These are phyloP conservation scores for Suhomyces yuchorum DNA, from an alignment of 1,139 yeast species.

Conservation along the genomic window DNA sequence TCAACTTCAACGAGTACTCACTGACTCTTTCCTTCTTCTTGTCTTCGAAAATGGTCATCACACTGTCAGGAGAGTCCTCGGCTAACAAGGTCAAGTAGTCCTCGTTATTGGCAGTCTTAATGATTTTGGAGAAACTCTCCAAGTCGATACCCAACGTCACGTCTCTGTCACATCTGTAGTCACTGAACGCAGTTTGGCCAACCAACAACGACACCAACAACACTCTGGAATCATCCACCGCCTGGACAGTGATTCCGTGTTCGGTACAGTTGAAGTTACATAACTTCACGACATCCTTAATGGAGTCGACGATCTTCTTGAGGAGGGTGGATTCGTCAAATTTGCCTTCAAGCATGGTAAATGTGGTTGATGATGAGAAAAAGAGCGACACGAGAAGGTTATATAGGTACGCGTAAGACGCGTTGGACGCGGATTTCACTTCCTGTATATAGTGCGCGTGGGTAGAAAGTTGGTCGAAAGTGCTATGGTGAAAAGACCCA, in stretches of 20 bases:
- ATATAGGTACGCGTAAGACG: constrained; percentile 11
- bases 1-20: constrained; percentile 86
- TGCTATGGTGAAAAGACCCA: no score
- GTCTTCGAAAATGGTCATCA: constrained; percentile 86
- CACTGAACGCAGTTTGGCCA: constrained; percentile 87
- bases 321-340: constrained; percentile 89
- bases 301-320: constrained; percentile 89
- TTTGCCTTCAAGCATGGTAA: constrained; percentile 90
- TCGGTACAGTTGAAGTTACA: constrained; percentile 97
- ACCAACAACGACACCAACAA: constrained; percentile 85
- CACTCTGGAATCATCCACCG: constrained; percentile 97
- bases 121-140: constrained; percentile 80
- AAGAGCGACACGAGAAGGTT: constrained; percentile 2
- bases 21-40: constrained; percentile 87
- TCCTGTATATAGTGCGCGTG: not conserved
- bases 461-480: no score
- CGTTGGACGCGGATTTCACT: not conserved
- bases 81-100: constrained; percentile 89
- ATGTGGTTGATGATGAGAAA: constrained; percentile 3
- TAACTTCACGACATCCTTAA: constrained; percentile 88
- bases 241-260: constrained; percentile 93
- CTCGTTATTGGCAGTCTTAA: constrained; percentile 88
- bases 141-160: constrained; percentile 91
- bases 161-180: constrained; percentile 94
- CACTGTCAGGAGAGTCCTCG: constrained; percentile 85